phyloP scores from a whole-genome alignment of 768 basidiomycete genomes.

The Sarcodon aspratus region DNA sequence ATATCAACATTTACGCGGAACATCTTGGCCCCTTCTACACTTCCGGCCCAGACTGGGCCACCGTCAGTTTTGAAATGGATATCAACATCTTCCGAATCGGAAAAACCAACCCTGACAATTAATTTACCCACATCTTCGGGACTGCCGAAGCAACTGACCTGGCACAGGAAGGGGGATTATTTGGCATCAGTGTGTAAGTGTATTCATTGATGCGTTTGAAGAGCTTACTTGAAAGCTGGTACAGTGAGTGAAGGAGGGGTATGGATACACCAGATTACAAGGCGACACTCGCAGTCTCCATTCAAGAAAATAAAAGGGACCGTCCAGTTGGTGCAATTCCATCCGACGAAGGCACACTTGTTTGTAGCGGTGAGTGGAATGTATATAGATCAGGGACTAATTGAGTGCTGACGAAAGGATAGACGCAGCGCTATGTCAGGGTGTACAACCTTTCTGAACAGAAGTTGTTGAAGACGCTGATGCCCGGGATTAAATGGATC shows the following conservation, averaged over 20 bases:
- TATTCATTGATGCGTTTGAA: not conserved
- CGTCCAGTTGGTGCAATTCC: conserved; percentile 89
- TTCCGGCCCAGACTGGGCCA: conserved; percentile 41
- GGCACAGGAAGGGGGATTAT: conserved; percentile 95
- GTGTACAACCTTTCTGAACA: conserved; percentile 93
- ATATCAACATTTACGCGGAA: conserved; percentile 48
- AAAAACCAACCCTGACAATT: conserved; percentile 42
- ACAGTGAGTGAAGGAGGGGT: conserved; percentile 68
- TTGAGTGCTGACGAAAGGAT: conserved; percentile 1
- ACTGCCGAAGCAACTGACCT: conserved; percentile 67
- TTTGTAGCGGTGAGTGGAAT: conserved; percentile 78
- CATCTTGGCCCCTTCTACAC: conserved; percentile 50
- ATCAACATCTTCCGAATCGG: conserved; percentile 37
- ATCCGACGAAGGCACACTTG: conserved; percentile 90
- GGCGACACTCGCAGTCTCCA: conserved; percentile 93
- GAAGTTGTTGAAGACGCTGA: conserved; percentile 85
- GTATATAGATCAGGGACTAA: conserved; percentile 1
- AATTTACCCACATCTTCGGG: conserved; percentile 57
- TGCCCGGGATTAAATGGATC: conserved; percentile 95
- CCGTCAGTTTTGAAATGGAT: conserved; percentile 67
- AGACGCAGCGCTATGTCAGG: conserved; percentile 96
- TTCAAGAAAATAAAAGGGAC: conserved; percentile 92
- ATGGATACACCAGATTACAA: conserved; percentile 92
- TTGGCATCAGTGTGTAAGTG: conserved; percentile 87
- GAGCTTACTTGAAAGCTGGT: conserved; percentile 4